Evolutionary conservation across 176 grass and related monocot species (phyloP), one percentile per base, ranked within the genome.

Genomic region (Aegilops longissima): DNA sequence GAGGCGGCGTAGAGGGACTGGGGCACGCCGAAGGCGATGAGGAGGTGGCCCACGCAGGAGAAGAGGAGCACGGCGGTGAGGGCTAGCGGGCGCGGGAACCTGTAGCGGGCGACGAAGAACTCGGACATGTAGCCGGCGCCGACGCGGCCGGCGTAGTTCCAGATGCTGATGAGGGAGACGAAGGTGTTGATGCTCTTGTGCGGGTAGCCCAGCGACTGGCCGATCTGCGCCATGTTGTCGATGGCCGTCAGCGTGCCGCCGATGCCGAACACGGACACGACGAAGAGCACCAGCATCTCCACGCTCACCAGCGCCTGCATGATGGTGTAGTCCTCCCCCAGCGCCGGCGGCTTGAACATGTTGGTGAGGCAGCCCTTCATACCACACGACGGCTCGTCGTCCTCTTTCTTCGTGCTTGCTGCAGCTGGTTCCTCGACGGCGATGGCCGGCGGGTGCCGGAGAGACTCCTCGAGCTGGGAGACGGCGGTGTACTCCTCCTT

Each of bases 191-290:
- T 91, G 86, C 88, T 94, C 70, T 91, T 90, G 8, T 68, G 39
- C 14, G 92, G 90, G 88, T 98, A 95, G 1, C 91, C 91, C 11
- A 98, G 78, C 9, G 96, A 98, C 58, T 94, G 89, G 0, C 93
- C 96, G 70, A 98, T 98, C 85, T 98, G 93, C 6, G 91, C 96
- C 96, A 95, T 98, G 91, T 98, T 95, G 88, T 98, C 96, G 79
- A 98, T 98, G 18, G 96, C 96, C 0, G 96, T 95, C 51, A 94
- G 78, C 23, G 93, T 98, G 52, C 93, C 93, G 11, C 96, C 96
- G 62, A 95, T 89, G 21, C 96, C 93, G 64, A 93, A 98, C n/a
- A 92, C 87, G 8, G 90, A 89, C 9, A 87, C 70, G 3, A 83
- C 82, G 90, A 92, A 91, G 11, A 91, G 77, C 11, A 92, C 61